Evolutionary conservation across 2,329 filamentous ascomycete species (phyloP).

Genomic region (Periconia sp.): DNA sequence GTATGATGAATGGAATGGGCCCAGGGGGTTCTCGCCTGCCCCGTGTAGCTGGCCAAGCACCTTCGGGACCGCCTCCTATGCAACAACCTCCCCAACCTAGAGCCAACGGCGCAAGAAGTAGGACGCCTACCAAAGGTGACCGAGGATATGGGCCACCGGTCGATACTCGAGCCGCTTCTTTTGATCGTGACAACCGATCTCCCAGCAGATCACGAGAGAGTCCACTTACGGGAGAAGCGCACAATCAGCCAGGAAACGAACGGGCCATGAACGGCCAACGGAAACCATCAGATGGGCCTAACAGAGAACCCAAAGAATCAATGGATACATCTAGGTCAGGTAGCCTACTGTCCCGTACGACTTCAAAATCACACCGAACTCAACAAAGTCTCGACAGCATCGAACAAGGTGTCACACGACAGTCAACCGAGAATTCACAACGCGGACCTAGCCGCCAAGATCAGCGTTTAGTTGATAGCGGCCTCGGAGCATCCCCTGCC

Average conservation of each 20-base stretch:
- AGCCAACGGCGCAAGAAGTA: conserved; percentile 50
- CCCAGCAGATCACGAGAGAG: conserved; percentile 47
- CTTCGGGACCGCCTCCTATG: conserved; percentile 65
- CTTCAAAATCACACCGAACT: conserved; percentile 53
- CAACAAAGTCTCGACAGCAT: conserved; percentile 68
- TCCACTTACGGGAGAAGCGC: conserved; percentile 25
- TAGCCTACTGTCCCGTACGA: conserved; percentile 37
- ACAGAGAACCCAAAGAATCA: conserved; percentile 36
- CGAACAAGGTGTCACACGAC: conserved; percentile 37
- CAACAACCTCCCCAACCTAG: conserved; percentile 63
- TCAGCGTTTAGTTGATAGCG: conserved; percentile 59
- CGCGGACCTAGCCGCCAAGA: conserved; percentile 36
- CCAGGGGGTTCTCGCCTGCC: conserved; percentile 59
- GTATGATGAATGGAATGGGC: conserved; percentile 26
- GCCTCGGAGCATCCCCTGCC: conserved; percentile 60
- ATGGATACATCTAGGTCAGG: conserved; percentile 38
- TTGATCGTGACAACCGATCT: conserved; percentile 52
- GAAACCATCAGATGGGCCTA: conserved; percentile 33
- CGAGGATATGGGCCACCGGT: conserved; percentile 48
- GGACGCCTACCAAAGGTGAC: conserved; percentile 54
- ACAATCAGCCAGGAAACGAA: conserved; percentile 11
- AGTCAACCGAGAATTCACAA: conserved; percentile 35
- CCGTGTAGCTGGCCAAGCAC: conserved; percentile 60
- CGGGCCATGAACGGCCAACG: conserved; percentile 16
- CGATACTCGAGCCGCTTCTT: conserved; percentile 45